Percentiles rank a stretch among this genome's conserved stretches.
Evolutionary conservation across 2,329 filamentous ascomycete genomes (phyloP).

Genomic region (Fusarium avenaceum): DNA sequence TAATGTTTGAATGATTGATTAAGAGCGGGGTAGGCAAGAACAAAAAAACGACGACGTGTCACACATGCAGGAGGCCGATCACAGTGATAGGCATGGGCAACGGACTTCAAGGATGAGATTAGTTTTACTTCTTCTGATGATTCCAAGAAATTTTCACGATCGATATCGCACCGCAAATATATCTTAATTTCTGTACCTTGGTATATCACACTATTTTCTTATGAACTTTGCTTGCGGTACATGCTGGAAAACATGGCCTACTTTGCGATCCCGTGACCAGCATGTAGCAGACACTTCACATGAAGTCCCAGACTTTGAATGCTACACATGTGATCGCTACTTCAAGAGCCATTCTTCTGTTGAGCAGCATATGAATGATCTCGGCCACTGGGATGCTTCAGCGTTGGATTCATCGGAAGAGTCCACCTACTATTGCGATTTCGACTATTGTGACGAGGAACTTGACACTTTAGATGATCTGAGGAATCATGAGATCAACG

Average conservation of each 20-base stretch:
- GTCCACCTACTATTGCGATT: neutral
- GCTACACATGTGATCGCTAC: neutral
- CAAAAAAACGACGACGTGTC: neutral
- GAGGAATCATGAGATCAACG: neutral
- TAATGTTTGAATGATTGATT: no score
- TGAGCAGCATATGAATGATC: neutral
- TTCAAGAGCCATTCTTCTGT: neutral
- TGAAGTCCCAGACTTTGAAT: neutral
- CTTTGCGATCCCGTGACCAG: neutral
- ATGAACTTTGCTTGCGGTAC: neutral
- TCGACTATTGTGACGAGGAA: neutral
- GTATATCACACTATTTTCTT: neutral
- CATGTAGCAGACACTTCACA: neutral
- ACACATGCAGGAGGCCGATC: conserved; percentile 2
- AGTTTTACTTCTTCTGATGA: neutral
- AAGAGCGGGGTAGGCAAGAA: no score
- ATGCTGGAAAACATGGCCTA: neutral
- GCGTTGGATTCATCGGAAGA: neutral
- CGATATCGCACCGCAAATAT: neutral
- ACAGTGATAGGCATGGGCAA: neutral
- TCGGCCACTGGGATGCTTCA: neutral
- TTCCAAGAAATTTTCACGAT: neutral
- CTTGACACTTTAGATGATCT: neutral
- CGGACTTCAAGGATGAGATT: neutral
- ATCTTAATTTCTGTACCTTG: neutral